phyloP scores from a whole-genome alignment of 2,329 filamentous ascomycete genomes.

The Tolypocladium cylindrosporum region DNA sequence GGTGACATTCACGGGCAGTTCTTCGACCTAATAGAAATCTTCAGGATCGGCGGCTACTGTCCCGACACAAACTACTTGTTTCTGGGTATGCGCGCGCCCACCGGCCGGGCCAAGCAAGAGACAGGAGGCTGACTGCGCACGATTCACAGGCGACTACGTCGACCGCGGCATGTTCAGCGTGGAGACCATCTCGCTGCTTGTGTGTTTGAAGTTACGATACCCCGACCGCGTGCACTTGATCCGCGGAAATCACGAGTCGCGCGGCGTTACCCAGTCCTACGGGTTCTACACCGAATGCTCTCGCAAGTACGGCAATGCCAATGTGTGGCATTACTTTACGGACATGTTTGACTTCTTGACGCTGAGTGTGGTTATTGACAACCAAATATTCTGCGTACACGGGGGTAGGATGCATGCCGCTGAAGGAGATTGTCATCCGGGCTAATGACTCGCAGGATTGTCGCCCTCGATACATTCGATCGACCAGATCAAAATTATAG shows the following conservation, averaged over 20 bases:
- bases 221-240: conserved; percentile 92
- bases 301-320: conserved; percentile 95
- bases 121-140: background rate
- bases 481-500: conserved; percentile 99
- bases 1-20: conserved; percentile 99
- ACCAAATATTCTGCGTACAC: conserved; percentile 98
- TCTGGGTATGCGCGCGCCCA: conserved; percentile 50
- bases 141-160: conserved; percentile 77
- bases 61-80: conserved; percentile 98
- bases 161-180: conserved; percentile 98
- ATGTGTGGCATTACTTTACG: conserved; percentile 99
- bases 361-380: conserved; percentile 92
- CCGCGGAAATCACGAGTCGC: conserved; percentile 94
- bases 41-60: conserved; percentile 94
- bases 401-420: conserved; percentile 45
- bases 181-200: conserved; percentile 94
- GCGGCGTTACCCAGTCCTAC: conserved; percentile 96
- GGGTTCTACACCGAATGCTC: conserved; percentile 98
- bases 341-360: conserved; percentile 99
- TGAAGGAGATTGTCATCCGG: background rate
- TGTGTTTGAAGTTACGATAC: conserved; percentile 95
- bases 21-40: conserved; percentile 98
- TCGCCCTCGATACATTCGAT: conserved; percentile 93
- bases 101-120: background rate
- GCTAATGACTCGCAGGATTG: conserved; percentile 40